Conservation (phyloP, 2,329 filamentous ascomycete species). For the Scleromitrula shiraiana region DNA sequence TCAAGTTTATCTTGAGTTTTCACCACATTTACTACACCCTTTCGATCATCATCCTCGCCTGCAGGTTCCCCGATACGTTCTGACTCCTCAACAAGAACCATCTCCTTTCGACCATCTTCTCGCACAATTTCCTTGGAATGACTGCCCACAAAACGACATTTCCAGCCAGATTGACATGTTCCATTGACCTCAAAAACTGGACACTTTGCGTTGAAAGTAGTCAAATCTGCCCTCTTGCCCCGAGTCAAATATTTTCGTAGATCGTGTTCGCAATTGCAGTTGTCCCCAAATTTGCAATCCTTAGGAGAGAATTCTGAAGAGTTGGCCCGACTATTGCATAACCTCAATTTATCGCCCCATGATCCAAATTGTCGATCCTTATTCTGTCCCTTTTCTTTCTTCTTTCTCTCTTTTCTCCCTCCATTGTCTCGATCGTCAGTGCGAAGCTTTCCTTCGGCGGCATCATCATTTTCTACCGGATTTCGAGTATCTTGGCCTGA, state of each 20-base stretch:
- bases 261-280: constrained; percentile 77
- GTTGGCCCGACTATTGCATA: constrained; percentile 68
- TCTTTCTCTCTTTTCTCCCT: constrained; percentile 44
- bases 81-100: constrained; percentile 54
- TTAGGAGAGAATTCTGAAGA: constrained; percentile 70
- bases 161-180: constrained; percentile 79
- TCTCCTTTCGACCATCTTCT: constrained; percentile 74
- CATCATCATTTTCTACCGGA: constrained; percentile 36
- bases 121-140: constrained; percentile 75
- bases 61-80: constrained; percentile 22
- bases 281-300: constrained; percentile 68
- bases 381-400: constrained; percentile 70
- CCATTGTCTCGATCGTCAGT: constrained; percentile 32
- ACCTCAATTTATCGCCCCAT: constrained; percentile 66
- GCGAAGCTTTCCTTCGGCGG: constrained; percentile 42
- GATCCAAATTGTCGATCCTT: constrained; percentile 72
- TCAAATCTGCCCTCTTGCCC: constrained; percentile 72
- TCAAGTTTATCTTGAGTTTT: constrained; percentile 61
- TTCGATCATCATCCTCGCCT: constrained; percentile 37
- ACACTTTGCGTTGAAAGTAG: constrained; percentile 68
- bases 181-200: constrained; percentile 73
- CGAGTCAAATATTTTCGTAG: constrained; percentile 77
- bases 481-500: constrained; percentile 30
- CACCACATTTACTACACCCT: constrained; percentile 69
- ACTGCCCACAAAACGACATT: constrained; percentile 81